Base-by-base conservation (phyloP, 164 flowering plant genomes). In the Vitis amurensis region DNA sequence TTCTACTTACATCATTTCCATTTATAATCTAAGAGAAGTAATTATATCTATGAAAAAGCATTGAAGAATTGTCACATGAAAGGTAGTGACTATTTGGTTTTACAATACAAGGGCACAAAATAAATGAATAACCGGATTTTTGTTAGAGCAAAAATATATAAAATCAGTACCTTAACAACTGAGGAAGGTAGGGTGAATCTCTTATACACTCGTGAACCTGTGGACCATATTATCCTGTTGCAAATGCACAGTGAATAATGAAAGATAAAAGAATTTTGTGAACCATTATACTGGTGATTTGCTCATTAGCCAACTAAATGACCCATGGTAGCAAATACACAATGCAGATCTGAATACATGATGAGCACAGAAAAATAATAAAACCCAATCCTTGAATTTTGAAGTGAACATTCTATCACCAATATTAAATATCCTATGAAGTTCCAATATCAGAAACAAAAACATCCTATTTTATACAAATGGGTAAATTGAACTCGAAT, bases 181-280 rank as follows among this genome's bases (percentile, higher is more conserved):
- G 87, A 58, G 31, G 92, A 81, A 4, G 89, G 77, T 67, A 85
- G 77, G 7, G 91, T 88, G 72, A 86, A 91, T 84, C 94, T 85
- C 84, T 89, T 92, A 61, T 76, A 84, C 30, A 91, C 92, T 57
- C 93, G 81, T 17, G 97, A 70, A 30, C 97, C 97, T 6, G 79
- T 77, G 0, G 87, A 83, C 99, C 99, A 92, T 68, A 86, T 87
- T 67, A 94, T 86, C 84, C 99, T 94, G 81, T 52, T 1, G 57
- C 12, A 67, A 23, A 57, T 37, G 4, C 44, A 37, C 44, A 6
- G 44, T 37, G 44, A 37, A 37, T 37, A 37, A 37, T 37, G 44
- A 37, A 37, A 37, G 27, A 23, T 23, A 23, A 23, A 23, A 23
- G 27, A 23, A 23, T 23, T 23, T 23, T 23, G 27, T 23, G 27